These are phyloP conservation scores for Ustilago trichophora DNA, from an alignment of 1,284 basidiomycete genomes.

Conservation along the genomic window DNA sequence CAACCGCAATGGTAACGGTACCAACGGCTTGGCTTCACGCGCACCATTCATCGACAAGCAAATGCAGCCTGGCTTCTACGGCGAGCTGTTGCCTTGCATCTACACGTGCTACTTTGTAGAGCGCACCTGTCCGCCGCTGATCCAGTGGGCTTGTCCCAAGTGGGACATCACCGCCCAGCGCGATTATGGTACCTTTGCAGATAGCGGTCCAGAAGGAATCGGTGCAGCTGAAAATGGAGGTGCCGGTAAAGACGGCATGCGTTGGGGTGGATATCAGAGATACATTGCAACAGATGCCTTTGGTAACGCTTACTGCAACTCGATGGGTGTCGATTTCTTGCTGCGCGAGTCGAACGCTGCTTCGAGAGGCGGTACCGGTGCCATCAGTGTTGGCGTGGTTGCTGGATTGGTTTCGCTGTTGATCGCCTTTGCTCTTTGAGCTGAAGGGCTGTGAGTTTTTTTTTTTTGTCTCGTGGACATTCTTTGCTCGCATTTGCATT, in stretches of 20 bases:
- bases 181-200: conserved; percentile 65
- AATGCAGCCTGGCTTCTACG: conserved; percentile 53
- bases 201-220: conserved; percentile 52
- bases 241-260: conserved; percentile 50
- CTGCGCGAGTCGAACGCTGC: conserved; percentile 45
- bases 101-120: conserved; percentile 62
- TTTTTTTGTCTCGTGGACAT: not conserved
- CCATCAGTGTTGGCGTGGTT: too few species aligned
- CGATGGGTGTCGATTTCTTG: conserved; percentile 59
- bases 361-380: too few species aligned
- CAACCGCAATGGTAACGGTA: conserved; percentile 52
- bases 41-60: conserved; percentile 57
- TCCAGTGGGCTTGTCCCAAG: conserved; percentile 59
- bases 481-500: conserved; percentile 3
- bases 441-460: not conserved
- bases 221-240: conserved; percentile 60
- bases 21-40: conserved; percentile 30
- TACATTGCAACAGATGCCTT: conserved; percentile 64
- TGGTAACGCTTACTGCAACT: conserved; percentile 63
- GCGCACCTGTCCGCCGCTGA: conserved; percentile 59
- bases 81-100: conserved; percentile 64
- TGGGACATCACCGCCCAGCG: conserved; percentile 64
- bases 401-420: not conserved
- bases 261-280: conserved; percentile 58
- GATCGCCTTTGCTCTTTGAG: not conserved